These are phyloP conservation scores for Lyophyllum semitale DNA, from an alignment of 768 basidiomycete genomes.

Conservation along the genomic window DNA sequence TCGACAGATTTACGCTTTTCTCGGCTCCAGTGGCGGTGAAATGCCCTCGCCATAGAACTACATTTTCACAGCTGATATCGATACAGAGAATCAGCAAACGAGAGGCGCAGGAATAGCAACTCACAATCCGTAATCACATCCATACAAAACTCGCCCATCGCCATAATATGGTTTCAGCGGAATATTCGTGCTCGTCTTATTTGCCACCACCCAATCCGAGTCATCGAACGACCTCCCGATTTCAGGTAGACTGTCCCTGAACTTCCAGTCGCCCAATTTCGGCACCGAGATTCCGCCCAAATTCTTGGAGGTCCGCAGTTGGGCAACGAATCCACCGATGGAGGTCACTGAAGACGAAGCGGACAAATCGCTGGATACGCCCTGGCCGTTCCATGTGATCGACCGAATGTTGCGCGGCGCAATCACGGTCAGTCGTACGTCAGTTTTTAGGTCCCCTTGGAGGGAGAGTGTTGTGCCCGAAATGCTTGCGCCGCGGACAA, in stretches of 20 bases:
- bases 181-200: slow-evolving; percentile 75
- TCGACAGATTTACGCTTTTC: slow-evolving; percentile 69
- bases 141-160: slow-evolving; percentile 78
- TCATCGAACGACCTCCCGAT: slow-evolving; percentile 60
- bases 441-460: slow-evolving; percentile 67
- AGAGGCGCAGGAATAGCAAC: slow-evolving; percentile 20
- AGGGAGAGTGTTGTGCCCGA: slow-evolving; percentile 54
- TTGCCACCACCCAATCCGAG: slow-evolving; percentile 61
- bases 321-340: slow-evolving; percentile 50
- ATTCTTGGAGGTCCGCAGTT: slow-evolving; percentile 34
- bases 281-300: slow-evolving; percentile 43
- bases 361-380: slow-evolving; percentile 34
- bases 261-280: slow-evolving; percentile 69
- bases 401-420: slow-evolving; percentile 52
- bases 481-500: slow-evolving; percentile 59
- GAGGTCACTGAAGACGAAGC: slow-evolving; percentile 31
- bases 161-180: slow-evolving; percentile 71
- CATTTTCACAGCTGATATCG: slow-evolving; percentile 73
- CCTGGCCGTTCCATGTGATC: slow-evolving; percentile 76
- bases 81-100: neutral
- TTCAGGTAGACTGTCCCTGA: slow-evolving; percentile 76
- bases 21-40: slow-evolving; percentile 64
- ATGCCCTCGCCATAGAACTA: slow-evolving; percentile 81
- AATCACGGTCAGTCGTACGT: slow-evolving; percentile 61
- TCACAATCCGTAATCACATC: slow-evolving; percentile 86